Base-by-base conservation (phyloP, 495 filamentous ascomycete genomes). In the Aspergillus homomorphus region DNA sequence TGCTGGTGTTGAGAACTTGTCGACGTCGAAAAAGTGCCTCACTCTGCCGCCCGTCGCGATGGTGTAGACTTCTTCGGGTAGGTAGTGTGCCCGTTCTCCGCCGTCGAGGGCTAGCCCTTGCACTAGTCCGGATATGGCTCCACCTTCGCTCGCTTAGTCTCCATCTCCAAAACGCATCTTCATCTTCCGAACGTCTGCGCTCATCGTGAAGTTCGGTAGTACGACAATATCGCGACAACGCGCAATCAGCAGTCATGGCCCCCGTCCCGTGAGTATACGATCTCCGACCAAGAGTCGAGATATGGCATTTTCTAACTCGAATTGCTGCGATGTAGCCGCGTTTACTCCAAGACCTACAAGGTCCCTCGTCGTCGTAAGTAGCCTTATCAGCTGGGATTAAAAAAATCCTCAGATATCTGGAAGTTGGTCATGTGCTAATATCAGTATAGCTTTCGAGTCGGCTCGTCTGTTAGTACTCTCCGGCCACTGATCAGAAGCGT, bases 341-440 rank as follows among this genome's bases (percentile, higher is more conserved):
- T 84, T 61, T 97, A 96, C 84, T 92, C 89, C 76, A 98, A 98
- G 90, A 98, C 94, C 84, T 93, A 95, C 79, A 96, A 95, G 87
- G 89, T 96, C 82, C 88, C 91, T 69, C 81, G 85, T 75, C 84
- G 86, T 68, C 80, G 78, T 82, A 75, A 78, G 79, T 80, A 59
- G 30, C 44, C 43, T 63, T 20, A 30, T 46, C 26, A 20, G n/a
- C 16, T 48, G 22, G 7, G 49, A 49, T 19, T 23, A 4, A 30
- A 46, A 53, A 64, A 66, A 41, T 57, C 23, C 8, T 30, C 10
- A 58, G 56, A 41, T 62, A 15, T n/a, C n/a, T 23, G 38, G 45
- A 43, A 50, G 12, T 52, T 20, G 49, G 49, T 56, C n/a, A 23
- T 53, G 62, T 57, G 46, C 75, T 82, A 70, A 81, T 58, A 54